Base-by-base conservation (phyloP, 2,329 filamentous ascomycete species). In the Sporothrix euskadiensis region DNA sequence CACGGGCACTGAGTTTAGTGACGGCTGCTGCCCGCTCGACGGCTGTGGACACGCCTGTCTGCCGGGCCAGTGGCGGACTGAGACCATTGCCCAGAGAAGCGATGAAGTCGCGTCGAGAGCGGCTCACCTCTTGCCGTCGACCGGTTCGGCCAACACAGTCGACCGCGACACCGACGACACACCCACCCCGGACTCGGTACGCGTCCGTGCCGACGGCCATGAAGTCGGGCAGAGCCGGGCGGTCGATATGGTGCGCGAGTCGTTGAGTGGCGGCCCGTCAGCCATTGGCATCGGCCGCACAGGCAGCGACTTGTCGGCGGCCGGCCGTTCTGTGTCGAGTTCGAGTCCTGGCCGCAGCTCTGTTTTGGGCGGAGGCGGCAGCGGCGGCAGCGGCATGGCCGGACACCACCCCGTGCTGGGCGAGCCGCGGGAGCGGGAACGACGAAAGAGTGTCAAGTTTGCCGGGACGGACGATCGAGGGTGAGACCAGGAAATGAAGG, bases 391-490 rank as follows among this genome's bases (percentile, higher is more conserved):
- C 54, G 54, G n/a, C 54, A 10, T 44, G 41, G 41, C 41, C 41
- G 30, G 44, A 16, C 14, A 52, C 19, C 2, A 14, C 4, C 16
- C 30, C 47, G 19, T 54, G 26, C 26, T 57, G 26, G 56, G 49
- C n/a, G 80, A 76, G 22, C 61, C 70, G 0, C 71, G 75, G 0
- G 85, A 87, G 65, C 80, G 87, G 73, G 88, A 90, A 78, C 83
- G 88, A 75, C 84, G 88, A 78, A 90, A 90, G 84, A 90, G 88
- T 75, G 89, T 91, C 77, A 91, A 90, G 81, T 89, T 90, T 80
- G 85, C 84, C 2, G 83, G 82, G 59, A 82, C 84, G 10, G 83
- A 82, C 9, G 69, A 68, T 3, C n/a, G 70, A 1, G 39, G 14
- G 22, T 8, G 41, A 32, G 32, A 44, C 8, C 1, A 26, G 66